These are phyloP conservation scores for Isabelozyma pseudorhagii DNA, from an alignment of 805 yeast species.

Conservation along the genomic window DNA sequence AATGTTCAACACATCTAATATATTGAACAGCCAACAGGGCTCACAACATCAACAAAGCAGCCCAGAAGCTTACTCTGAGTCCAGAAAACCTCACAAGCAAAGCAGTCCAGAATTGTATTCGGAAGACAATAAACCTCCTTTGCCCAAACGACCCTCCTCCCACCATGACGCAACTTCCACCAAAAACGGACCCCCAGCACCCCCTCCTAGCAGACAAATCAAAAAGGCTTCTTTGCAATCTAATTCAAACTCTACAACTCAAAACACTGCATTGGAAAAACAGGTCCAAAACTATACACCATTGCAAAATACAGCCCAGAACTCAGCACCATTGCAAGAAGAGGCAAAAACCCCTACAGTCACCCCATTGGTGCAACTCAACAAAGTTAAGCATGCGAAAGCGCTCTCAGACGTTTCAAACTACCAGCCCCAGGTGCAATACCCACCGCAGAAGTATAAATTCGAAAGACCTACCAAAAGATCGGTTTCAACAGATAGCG, in stretches of 20 bases:
- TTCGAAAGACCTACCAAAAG: conserved; percentile 17
- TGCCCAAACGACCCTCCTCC: neutral
- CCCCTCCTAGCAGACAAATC: neutral
- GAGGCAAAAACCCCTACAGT: neutral
- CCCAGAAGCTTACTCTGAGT: neutral
- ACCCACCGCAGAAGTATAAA: conserved; percentile 37
- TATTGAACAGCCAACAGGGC: conserved; percentile 5
- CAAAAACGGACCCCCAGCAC: conserved; percentile 1
- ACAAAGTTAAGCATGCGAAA: neutral
- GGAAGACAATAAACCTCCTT: neutral
- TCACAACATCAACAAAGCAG: neutral
- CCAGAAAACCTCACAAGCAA: neutral
- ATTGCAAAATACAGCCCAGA: too few species aligned
- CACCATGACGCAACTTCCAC: conserved; percentile 3
- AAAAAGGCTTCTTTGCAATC: too few species aligned
- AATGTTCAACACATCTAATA: conserved; percentile 11
- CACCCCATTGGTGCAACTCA: too few species aligned
- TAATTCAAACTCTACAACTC: neutral
- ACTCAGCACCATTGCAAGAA: neutral
- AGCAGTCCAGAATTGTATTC: neutral
- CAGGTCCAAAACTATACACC: too few species aligned
- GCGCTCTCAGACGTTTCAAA: conserved; percentile 18
- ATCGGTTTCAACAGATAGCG: conserved; percentile 50
- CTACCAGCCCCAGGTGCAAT: conserved; percentile 21
- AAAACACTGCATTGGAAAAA: neutral